Percentiles rank a stretch among this genome's conserved stretches.
phyloP scores from a whole-genome alignment of 1,284 basidiomycete species.

The Chondrostereum purpureum region DNA sequence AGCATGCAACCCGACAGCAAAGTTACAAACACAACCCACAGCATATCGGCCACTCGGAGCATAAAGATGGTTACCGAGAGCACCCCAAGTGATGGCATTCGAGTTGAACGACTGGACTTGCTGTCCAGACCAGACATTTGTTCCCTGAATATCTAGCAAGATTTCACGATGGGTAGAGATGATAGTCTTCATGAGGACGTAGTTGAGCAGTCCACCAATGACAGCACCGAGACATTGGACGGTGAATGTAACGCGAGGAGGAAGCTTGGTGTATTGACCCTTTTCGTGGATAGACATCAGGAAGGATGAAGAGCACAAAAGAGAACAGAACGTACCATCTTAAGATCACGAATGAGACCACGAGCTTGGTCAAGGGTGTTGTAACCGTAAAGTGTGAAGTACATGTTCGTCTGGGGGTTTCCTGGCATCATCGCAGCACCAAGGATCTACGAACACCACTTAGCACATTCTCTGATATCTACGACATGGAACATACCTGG shows the following conservation, averaged over 20 bases:
- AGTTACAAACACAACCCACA: too few relatives aligned
- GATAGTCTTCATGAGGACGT: conserved; percentile 45
- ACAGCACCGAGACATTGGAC: conserved; percentile 51
- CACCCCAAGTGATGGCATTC: conserved; percentile 55
- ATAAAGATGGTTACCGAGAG: conserved; percentile 47
- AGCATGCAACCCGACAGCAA: too few relatives aligned
- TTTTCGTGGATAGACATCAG: conserved; percentile 15
- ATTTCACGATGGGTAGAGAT: conserved; percentile 33
- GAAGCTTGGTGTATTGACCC: conserved; percentile 60
- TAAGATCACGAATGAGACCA: conserved; percentile 39
- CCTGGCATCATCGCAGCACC: conserved; percentile 33
- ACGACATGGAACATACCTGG: conserved; percentile 21
- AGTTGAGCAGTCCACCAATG: conserved; percentile 35
- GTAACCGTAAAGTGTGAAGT: conserved; percentile 44
- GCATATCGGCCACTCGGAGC: conserved; percentile 39
- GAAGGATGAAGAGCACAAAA: conserved; percentile 6
- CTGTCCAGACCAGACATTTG: conserved; percentile 9
- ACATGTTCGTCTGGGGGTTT: conserved; percentile 41
- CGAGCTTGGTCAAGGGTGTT: conserved; percentile 40
- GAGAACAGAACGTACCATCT: conserved; percentile 31
- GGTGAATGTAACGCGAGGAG: conserved; percentile 53
- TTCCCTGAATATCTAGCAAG: conserved; percentile 12
- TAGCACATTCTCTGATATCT: neutral
- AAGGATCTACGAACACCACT: conserved; percentile 24
- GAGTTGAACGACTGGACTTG: conserved; percentile 28